These are phyloP conservation scores for Choricystis sp. DNA, from an alignment of 139 green algal species.

Conservation along the genomic window DNA sequence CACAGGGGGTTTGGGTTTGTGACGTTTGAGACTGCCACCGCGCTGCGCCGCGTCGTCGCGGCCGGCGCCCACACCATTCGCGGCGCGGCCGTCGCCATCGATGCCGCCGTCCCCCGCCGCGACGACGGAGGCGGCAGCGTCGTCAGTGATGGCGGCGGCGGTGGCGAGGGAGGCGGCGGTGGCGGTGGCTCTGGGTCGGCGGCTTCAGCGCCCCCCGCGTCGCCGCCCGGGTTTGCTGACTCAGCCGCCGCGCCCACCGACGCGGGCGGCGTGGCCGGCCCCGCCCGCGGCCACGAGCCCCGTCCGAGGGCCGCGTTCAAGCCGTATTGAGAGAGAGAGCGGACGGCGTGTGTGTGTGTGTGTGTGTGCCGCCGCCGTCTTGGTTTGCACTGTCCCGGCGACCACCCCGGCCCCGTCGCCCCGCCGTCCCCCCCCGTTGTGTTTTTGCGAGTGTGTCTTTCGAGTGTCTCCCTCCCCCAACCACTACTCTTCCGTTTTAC, in stretches of 20 bases:
- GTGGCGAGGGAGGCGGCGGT: neutral
- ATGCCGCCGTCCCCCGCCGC: conserved; percentile 15
- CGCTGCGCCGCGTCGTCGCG: conserved; percentile 36
- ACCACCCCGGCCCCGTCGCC: too few species aligned
- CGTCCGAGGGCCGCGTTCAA: neutral
- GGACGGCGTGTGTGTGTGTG: neutral
- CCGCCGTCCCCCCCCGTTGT: too few species aligned
- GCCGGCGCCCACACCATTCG: conserved; percentile 26
- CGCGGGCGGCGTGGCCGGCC: too few species aligned
- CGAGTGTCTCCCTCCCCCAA: too few species aligned
- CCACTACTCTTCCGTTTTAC: too few species aligned
- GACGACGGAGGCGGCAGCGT: neutral
- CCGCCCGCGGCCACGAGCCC: neutral
- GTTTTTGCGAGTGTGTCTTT: too few species aligned
- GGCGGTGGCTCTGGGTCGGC: neutral
- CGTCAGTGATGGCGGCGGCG: neutral
- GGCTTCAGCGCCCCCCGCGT: neutral
- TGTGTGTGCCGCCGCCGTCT: too few species aligned
- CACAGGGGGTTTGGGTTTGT: conserved; percentile 84
- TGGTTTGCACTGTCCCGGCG: too few species aligned
- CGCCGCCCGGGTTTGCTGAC: too few species aligned
- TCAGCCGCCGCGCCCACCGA: too few species aligned
- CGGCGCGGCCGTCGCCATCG: conserved; percentile 28
- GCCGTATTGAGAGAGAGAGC: neutral
- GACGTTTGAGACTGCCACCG: conserved; percentile 76